Evolutionary conservation across 2,329 filamentous ascomycete species (phyloP).

Genomic region (Penicillium verrucosum): DNA sequence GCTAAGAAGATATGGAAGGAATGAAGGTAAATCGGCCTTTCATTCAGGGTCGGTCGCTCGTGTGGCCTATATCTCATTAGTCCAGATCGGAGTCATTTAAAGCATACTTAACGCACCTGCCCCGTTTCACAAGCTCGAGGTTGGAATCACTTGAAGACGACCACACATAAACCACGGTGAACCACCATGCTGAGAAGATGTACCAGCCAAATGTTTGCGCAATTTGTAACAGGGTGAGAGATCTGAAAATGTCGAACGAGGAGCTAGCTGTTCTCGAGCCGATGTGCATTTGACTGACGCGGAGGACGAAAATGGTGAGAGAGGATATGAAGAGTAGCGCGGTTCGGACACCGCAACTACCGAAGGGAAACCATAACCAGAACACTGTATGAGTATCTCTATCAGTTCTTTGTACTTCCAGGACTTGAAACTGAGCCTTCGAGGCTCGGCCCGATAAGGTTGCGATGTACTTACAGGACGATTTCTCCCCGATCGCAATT

Average conservation of each 20-base stretch:
- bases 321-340: conserved; percentile 71
- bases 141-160: conserved; percentile 59
- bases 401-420: not conserved
- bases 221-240: conserved; percentile 58
- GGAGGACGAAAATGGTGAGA: conserved; percentile 76
- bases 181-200: conserved; percentile 70
- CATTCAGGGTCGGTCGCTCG: conserved; percentile 76
- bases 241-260: conserved; percentile 61
- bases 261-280: conserved; percentile 69
- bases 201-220: conserved; percentile 74
- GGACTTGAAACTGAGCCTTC: not conserved
- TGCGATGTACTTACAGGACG: conserved; percentile 57
- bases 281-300: conserved; percentile 78
- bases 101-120: conserved; percentile 50
- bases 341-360: conserved; percentile 70
- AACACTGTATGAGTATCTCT: conserved; percentile 55
- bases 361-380: conserved; percentile 84
- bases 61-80: conserved; percentile 38
- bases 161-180: conserved; percentile 77
- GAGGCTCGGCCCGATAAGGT: not conserved
- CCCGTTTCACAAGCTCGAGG: conserved; percentile 70
- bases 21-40: conserved; percentile 77
- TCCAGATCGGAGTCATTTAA: not conserved
- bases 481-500: conserved; percentile 65
- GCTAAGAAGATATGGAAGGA: conserved; percentile 67